phyloP scores from a whole-genome alignment of 2,329 filamentous ascomycete species.

The Rachicladosporium sp. region DNA sequence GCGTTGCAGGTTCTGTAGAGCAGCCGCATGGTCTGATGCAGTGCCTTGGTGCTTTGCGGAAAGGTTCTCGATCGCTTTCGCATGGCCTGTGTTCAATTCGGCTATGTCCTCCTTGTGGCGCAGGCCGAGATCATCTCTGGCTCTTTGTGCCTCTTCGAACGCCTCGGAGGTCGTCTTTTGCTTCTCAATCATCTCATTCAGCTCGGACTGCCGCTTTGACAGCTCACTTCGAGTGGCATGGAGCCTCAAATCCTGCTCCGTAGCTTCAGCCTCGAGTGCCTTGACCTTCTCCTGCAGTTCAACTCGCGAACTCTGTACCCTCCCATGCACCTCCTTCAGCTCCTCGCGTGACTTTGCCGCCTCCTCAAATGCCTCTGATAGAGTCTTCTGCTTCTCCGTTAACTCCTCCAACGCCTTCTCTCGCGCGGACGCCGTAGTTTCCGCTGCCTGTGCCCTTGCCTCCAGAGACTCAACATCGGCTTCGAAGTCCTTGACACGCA shows the following conservation, averaged over 20 bases:
- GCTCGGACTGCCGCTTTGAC: background rate
- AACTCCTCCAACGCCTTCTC: too few relatives aligned
- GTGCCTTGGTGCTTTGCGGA: too few relatives aligned
- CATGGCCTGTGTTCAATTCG: background rate
- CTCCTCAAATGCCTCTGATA: background rate
- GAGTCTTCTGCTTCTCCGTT: conserved; percentile 1
- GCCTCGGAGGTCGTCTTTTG: conserved; percentile 2
- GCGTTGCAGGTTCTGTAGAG: too few relatives aligned
- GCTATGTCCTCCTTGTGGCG: conserved; percentile 2
- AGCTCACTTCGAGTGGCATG: background rate
- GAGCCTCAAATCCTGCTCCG: too few relatives aligned
- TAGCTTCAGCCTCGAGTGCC: background rate
- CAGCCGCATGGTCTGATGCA: too few relatives aligned
- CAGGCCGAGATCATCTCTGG: conserved; percentile 1
- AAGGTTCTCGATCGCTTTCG: background rate
- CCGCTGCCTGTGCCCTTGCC: too few relatives aligned
- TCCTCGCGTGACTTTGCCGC: background rate
- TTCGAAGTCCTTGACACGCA: conserved; percentile 5
- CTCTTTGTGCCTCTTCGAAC: conserved; percentile 3
- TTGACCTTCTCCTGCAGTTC: background rate
- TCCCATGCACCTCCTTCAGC: background rate
- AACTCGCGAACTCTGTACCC: background rate
- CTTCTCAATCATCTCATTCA: conserved; percentile 1
- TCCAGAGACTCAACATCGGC: background rate
- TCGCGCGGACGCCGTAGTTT: too few relatives aligned